Conservation (phyloP, 2,329 filamentous ascomycete species). For the Botrytis elliptica region DNA sequence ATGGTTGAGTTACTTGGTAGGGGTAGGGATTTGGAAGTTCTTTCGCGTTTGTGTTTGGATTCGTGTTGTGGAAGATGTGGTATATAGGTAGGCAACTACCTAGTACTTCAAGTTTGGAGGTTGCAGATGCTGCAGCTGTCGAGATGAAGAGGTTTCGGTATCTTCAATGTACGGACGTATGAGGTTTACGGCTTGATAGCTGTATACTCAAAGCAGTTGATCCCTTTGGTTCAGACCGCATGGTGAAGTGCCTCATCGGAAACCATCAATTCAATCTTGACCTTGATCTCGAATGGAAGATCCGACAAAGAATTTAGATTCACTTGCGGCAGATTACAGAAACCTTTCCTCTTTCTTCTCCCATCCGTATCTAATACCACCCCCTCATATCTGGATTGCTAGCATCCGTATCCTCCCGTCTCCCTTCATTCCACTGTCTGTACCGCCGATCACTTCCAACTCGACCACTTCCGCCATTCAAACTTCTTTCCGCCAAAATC, state of each 20-base stretch:
- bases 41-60: background rate
- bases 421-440: background rate
- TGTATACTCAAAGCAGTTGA: rapidly evolving
- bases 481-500: background rate
- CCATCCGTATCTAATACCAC: background rate
- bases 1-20: background rate
- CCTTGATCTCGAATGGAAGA: background rate
- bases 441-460: background rate
- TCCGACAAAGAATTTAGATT: background rate
- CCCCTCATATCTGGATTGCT: background rate
- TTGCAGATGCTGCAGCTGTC: background rate
- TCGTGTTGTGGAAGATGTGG: background rate
- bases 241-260: too few relatives aligned
- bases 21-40: rapidly evolving
- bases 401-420: background rate
- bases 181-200: background rate
- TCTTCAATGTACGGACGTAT: background rate
- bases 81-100: background rate
- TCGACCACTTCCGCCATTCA: background rate
- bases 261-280: background rate
- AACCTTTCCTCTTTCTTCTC: background rate
- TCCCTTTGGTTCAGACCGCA: background rate
- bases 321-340: background rate
- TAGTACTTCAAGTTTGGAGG: too few relatives aligned
- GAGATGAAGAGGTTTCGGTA: rapidly evolving